Base-by-base conservation (phyloP, 192 early-diverging fungal genomes). In the Coemansia sp. region DNA sequence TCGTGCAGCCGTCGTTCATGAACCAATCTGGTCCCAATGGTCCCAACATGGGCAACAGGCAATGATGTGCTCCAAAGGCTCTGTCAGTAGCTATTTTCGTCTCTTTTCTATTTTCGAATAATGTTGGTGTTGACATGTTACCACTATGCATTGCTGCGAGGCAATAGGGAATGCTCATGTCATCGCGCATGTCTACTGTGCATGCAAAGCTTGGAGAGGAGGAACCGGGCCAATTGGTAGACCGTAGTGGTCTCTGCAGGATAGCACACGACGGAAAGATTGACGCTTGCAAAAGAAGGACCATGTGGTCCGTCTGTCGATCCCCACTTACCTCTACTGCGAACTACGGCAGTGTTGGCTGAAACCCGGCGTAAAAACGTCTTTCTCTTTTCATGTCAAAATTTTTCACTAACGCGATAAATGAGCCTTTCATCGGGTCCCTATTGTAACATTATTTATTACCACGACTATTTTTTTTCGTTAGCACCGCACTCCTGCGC, bases 371-470 rank as follows among this genome's bases (percentile, higher is more conserved):
- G 36, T 38, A 38, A 10, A 43, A 57, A 20, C 29, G 24, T 52
- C n/a, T 13, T 49, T 22, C 46, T 65, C 62, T 20, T 29, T 24
- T 47, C 22, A 2, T 46, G 27, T 18, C 36, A 38, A 68, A 13
- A 20, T 8, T 34, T 33, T 24, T 53, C 47, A n/a, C 47, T 10
- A 38, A 38, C 27, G 27, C 27, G 27, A 27, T 27, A 27, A 27
- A 27, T 27, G 36, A 38, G 16, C 47, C 7, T 2, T 20, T 20
- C 18, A n/a, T 50, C 47, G 22, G 52, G 6, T 53, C 57, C 36
- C 31, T 8, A 58, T 20, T 22, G 46, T 68, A 68, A 16, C 44
- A 36, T 57, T 68, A 36, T 38, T 43, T 50, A 34, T 53, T 52
- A 31, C 10, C 24, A 34, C 31, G 1, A 9, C 50, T 29, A 60